Base-by-base conservation (phyloP, 1,284 basidiomycete genomes). In the Microbotryum violaceum region DNA sequence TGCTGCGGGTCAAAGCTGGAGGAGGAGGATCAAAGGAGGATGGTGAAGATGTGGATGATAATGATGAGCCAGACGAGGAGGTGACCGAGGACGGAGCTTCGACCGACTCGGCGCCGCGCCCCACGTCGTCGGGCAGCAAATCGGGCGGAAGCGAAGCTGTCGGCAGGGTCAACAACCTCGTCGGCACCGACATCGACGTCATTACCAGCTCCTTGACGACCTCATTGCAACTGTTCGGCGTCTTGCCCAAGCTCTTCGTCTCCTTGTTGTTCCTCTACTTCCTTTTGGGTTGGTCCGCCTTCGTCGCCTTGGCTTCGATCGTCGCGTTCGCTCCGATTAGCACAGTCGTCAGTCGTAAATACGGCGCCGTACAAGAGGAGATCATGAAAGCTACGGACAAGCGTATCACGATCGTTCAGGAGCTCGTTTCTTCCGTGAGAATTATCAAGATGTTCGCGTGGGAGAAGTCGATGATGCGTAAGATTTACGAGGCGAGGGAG, bases 251-350 rank as follows among this genome's bases (percentile, higher is more conserved):
- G 73, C 83, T 94, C 58, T 70, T 85, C 57, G 83, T 94, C 50
- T 90, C 86, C 1, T 79, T 81, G 1, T 59, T 80, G 7, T 89
- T 91, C 77, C 80, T 93, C n/a, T 93, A 91, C 76, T 81, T 87
- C 68, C 78, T 94, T 9, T 83, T 94, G 8, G 91, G 91, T 0
- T 80, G 82, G 75, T 60, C 57, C 5, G 57, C 64, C 23, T 68
- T 65, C 45, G 62, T 68, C 53, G 64, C 66, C 4, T 60, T 68
- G 48, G 61, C 52, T 10, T 54, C 60, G 14, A 61, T 66, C 23
- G 3, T 61, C 31, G 56, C 45, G 9, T 68, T 68, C 42, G 60
- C 64, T 1, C 66, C 66, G 7, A 42, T 68, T 5, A 60, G 57
- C 6, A 56, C 50, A 18, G 12, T 53, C 27, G 66, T 68, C 45